These are phyloP conservation scores for Ceratocystiopsis minuta DNA, from an alignment of 2,329 filamentous ascomycete species.

Conservation along the genomic window DNA sequence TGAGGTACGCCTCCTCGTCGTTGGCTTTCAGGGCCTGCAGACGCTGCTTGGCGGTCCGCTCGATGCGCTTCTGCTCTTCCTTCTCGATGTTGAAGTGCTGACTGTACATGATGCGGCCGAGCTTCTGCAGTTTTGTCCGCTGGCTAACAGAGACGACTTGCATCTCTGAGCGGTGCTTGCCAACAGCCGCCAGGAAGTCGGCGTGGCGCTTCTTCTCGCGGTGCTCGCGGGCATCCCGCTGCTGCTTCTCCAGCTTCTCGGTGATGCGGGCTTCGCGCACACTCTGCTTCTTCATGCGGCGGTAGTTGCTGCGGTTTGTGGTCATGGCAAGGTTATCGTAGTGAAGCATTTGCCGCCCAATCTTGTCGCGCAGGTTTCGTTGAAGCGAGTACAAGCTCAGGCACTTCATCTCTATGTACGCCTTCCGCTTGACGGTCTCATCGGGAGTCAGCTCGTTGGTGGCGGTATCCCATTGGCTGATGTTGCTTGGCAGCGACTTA, in stretches of 20 bases:
- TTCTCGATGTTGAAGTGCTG: constrained; percentile 96
- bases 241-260: constrained; percentile 97
- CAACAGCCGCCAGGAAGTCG: constrained; percentile 77
- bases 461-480: constrained; percentile 71
- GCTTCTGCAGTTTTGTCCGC: constrained; percentile 61
- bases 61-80: constrained; percentile 96
- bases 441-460: constrained; percentile 52
- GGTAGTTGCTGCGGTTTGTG: constrained; percentile 77
- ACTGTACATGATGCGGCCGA: constrained; percentile 72
- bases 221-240: constrained; percentile 84
- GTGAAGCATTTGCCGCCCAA: constrained; percentile 82
- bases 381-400: constrained; percentile 79
- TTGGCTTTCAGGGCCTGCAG: constrained; percentile 95
- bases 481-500: constrained; percentile 65
- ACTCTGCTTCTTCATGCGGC: constrained; percentile 93
- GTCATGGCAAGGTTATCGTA: constrained; percentile 96
- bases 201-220: constrained; percentile 95
- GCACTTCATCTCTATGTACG: constrained; percentile 90
- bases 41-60: constrained; percentile 97
- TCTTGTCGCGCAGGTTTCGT: constrained; percentile 64
- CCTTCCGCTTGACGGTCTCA: constrained; percentile 69
- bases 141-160: constrained; percentile 47
- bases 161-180: constrained; percentile 66
- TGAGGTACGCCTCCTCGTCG: constrained; percentile 97
- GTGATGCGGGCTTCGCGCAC: constrained; percentile 90